Base-by-base conservation (phyloP, 2,329 filamentous ascomycete species). In the Penicillium sp. region DNA sequence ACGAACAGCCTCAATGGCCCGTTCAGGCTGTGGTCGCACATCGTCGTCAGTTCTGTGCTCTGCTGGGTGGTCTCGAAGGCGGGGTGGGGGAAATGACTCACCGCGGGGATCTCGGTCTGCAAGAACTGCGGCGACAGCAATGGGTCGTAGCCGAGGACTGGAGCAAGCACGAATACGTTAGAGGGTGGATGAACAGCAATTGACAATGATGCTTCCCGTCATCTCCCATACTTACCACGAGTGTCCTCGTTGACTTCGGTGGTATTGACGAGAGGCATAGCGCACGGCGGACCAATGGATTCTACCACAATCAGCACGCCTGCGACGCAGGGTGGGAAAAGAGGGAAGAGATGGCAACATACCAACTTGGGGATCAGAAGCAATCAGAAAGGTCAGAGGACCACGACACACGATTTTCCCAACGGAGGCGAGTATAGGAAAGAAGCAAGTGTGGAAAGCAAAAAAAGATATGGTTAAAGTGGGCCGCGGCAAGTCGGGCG, bases 111-210 rank as follows among this genome's bases (percentile, higher is more conserved):
- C 70, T 97, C 90, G 47, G 83, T 81, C 64, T 87, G 81, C 59
- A 97, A 84, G 55, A 95, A 80, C 54, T 86, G 84, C 29, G 91
- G 91, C 33, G 87, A 84, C 65, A 95, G 93, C 63, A 97, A 75
- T 60, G 91, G 88, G 70, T 96, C 90, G 77, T 96, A 91, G 55
- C 89, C 89, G 63, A 94, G 75, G 69, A 96, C 91, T 96, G 57
- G 3, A 39, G 10, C 27, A n/a, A n/a, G n/a, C 14, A 19, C 20
- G 10, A 23, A 20, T 32, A n/a, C 9, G 33, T 31, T 29, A 7
- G 31, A 32, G 23, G 13, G 19, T 20, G 34, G 34, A 38, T 25
- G 7, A 28, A 11, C 28, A 33, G n/a, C 25, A 31, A 23, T 26
- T 41, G 28, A 21, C 27, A 38, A 27, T 35, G 11, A 41, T 48